A percentile compares a stretch with the other conserved stretches of the same genome.
These are phyloP conservation scores for Alternaria incomplexa DNA, from an alignment of 2,329 filamentous ascomycete genomes.

Conservation along the genomic window DNA sequence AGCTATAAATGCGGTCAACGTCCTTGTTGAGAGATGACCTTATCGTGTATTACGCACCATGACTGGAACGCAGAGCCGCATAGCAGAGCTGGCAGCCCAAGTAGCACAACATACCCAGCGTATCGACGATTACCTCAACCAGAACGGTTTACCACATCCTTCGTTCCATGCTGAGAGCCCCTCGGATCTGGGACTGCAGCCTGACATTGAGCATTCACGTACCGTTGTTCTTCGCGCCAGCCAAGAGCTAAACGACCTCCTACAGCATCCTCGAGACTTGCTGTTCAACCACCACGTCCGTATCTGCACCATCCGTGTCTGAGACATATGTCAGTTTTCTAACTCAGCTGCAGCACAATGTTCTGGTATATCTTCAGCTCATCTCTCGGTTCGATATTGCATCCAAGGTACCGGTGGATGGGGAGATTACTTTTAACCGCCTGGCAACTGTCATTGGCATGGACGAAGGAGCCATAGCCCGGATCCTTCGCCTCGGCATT, in stretches of 20 bases:
- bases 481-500: conserved; percentile 8
- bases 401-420: not conserved
- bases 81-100: conserved; percentile 7
- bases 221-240: conserved; percentile 7
- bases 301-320: not conserved
- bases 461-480: not conserved
- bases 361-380: not conserved
- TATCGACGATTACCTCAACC: conserved; percentile 8
- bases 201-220: conserved; percentile 8
- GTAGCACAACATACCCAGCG: conserved; percentile 6
- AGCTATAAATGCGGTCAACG: too few species aligned
- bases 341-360: not conserved
- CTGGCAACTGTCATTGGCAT: not conserved
- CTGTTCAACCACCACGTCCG: conserved; percentile 9
- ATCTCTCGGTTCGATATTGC: conserved; percentile 3
- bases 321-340: not conserved
- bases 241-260: conserved; percentile 14
- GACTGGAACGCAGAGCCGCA: not conserved
- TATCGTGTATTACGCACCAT: not conserved
- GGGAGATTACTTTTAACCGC: not conserved
- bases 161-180: conserved; percentile 7
- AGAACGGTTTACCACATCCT: conserved; percentile 6
- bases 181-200: not conserved
- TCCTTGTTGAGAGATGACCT: too few species aligned
- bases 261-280: conserved; percentile 5